A percentile compares a stretch with the other conserved stretches of the same genome.
These are phyloP conservation scores for Agaricus sinodeliciosus DNA, from an alignment of 768 basidiomycete genomes.

Conservation along the genomic window DNA sequence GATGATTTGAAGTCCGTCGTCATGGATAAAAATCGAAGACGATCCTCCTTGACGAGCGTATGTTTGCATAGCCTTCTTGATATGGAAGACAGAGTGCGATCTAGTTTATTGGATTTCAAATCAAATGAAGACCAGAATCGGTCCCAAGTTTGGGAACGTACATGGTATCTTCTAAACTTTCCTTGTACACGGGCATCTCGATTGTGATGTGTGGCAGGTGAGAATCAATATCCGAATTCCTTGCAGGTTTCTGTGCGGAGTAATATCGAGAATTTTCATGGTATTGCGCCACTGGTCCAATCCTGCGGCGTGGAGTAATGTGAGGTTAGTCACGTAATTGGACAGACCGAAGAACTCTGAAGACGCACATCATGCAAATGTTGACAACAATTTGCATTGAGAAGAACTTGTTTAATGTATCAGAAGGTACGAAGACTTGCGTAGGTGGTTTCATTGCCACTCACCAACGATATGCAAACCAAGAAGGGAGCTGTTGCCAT, in stretches of 20 bases:
- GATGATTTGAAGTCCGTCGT: constrained; percentile 75
- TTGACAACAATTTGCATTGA: constrained; percentile 62
- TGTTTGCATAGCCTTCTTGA: constrained; percentile 86
- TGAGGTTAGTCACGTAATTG: constrained; percentile 17
- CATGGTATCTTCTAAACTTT: constrained; percentile 78
- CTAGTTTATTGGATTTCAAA: constrained; percentile 25
- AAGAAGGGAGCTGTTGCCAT: constrained; percentile 62
- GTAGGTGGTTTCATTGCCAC: constrained; percentile 14
- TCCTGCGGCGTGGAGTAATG: constrained; percentile 23
- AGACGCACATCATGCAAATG: constrained; percentile 54
- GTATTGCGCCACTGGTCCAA: constrained; percentile 83
- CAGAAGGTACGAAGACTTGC: not conserved
- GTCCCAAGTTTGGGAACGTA: constrained; percentile 28
- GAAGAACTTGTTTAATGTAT: constrained; percentile 50
- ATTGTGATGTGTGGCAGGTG: constrained; percentile 71
- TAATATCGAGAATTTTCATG: constrained; percentile 83
- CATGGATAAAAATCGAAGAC: constrained; percentile 73
- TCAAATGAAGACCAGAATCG: not conserved
- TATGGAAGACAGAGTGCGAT: constrained; percentile 65
- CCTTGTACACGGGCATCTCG: constrained; percentile 87
- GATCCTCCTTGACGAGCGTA: constrained; percentile 88
- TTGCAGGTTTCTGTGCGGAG: constrained; percentile 56
- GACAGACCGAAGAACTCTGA: constrained; percentile 1
- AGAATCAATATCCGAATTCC: constrained; percentile 57
- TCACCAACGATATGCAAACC: constrained; percentile 68